phyloP scores from a whole-genome alignment of 257 asterid genomes.

The Plectranthus barbatus region DNA sequence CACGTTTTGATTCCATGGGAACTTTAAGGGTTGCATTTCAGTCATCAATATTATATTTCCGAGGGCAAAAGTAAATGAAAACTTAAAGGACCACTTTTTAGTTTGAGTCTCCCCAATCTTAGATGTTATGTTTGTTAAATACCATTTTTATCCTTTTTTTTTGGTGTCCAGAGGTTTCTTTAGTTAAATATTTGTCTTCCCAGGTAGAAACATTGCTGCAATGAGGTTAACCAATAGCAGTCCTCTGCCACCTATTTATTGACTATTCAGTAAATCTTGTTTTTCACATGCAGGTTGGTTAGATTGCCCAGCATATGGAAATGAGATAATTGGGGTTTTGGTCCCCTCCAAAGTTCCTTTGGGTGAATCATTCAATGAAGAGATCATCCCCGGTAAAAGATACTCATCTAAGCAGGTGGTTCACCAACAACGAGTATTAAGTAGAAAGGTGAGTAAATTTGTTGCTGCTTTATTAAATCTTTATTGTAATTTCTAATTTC shows the following conservation, averaged over 20 bases:
- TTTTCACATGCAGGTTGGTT: constrained; percentile 68
- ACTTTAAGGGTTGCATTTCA: background rate
- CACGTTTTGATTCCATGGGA: background rate
- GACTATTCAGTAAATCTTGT: background rate
- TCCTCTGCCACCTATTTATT: constrained; percentile 2
- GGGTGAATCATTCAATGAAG: constrained; percentile 71
- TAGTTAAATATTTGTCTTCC: background rate
- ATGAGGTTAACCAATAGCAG: background rate
- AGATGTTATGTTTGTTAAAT: background rate
- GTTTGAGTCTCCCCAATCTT: background rate
- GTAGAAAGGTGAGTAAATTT: constrained; percentile 51
- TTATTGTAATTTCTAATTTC: background rate
- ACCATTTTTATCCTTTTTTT: background rate
- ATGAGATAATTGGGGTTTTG: constrained; percentile 51
- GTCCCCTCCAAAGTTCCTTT: constrained; percentile 97
- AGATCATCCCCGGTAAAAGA: constrained; percentile 76
- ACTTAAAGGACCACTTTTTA: background rate
- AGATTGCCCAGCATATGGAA: constrained; percentile 82
- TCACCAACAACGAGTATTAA: constrained; percentile 66
- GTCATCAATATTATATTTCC: background rate
- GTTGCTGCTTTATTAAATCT: background rate
- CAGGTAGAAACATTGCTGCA: background rate
- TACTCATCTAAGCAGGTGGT: constrained; percentile 87
- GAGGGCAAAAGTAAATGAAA: background rate
- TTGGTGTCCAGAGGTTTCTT: background rate